Evolutionary conservation across 768 basidiomycete species (phyloP).

Genomic region (Phanerodontia chrysosporium): DNA sequence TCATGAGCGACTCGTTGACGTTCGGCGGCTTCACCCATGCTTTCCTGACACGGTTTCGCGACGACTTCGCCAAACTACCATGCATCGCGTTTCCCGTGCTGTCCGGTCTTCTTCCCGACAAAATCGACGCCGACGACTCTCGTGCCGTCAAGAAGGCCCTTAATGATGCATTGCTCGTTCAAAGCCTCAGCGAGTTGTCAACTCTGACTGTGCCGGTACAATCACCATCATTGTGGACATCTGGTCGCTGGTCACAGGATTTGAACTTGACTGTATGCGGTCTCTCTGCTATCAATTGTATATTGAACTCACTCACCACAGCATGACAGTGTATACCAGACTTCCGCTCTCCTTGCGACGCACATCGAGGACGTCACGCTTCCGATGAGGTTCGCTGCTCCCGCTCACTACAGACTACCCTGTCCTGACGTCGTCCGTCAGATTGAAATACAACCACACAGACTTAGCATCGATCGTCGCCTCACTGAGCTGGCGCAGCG

Average conservation of each 20-base stretch:
- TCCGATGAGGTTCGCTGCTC: slow-evolving; percentile 25
- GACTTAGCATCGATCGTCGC: slow-evolving; percentile 41
- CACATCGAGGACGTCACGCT: slow-evolving; percentile 35
- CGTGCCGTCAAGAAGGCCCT: slow-evolving; percentile 40
- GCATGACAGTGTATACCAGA: slow-evolving; percentile 24
- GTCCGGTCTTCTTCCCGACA: slow-evolving; percentile 37
- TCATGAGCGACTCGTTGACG: slow-evolving; percentile 53
- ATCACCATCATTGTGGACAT: slow-evolving; percentile 22
- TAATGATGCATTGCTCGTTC: slow-evolving; percentile 56
- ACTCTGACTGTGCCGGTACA: slow-evolving; percentile 29
- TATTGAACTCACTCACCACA: slow-evolving; percentile 5
- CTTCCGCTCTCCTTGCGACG: slow-evolving; percentile 32
- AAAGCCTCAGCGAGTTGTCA: slow-evolving; percentile 24
- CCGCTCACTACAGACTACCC: neutral
- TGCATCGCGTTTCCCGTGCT: slow-evolving; percentile 54
- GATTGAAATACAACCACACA: slow-evolving; percentile 30
- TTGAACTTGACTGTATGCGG: slow-evolving; percentile 22
- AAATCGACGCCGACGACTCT: slow-evolving; percentile 37
- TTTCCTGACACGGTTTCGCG: slow-evolving; percentile 57
- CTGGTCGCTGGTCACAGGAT: slow-evolving; percentile 22
- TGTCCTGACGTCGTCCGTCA: slow-evolving; percentile 14
- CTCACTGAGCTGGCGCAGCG: slow-evolving; percentile 50
- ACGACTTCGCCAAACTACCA: slow-evolving; percentile 65
- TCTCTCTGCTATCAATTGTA: neutral
- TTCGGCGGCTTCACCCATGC: slow-evolving; percentile 66